phyloP scores from a whole-genome alignment of 129 eudicot genomes.

The Arctium lappa region DNA sequence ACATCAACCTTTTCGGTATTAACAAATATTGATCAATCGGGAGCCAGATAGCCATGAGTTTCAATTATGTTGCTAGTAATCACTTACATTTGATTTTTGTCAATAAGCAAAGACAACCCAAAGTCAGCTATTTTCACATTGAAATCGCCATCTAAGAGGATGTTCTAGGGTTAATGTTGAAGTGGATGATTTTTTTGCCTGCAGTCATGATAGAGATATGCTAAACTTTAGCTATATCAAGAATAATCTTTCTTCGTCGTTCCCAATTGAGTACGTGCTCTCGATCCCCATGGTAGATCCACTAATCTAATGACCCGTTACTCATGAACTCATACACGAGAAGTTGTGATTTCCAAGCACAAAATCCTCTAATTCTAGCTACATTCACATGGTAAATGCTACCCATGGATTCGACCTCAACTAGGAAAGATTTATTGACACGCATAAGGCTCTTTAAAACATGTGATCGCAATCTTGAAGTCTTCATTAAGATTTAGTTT shows the following conservation, averaged over 20 bases:
- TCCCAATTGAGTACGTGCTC: slow-evolving; percentile 28
- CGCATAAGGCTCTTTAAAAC: slow-evolving; percentile 19
- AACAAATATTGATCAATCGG: slow-evolving; percentile 20
- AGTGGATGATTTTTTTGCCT: too few relatives aligned
- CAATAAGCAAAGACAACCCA: too few relatives aligned
- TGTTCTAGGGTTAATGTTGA: too few relatives aligned
- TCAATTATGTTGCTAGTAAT: slow-evolving; percentile 28
- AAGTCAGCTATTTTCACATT: too few relatives aligned
- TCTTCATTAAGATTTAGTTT: slow-evolving; percentile 31
- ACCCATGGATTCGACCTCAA: too few relatives aligned
- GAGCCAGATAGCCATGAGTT: slow-evolving; percentile 35
- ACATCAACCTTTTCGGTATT: slow-evolving; percentile 35
- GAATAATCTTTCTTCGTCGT: slow-evolving; percentile 26
- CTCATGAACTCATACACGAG: too few relatives aligned
- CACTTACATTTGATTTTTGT: slow-evolving; percentile 1
- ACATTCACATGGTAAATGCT: too few relatives aligned
- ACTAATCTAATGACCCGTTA: background rate
- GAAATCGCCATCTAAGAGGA: too few relatives aligned
- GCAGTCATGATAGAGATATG: too few relatives aligned
- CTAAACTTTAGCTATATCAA: slow-evolving; percentile 37
- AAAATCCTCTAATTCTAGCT: too few relatives aligned
- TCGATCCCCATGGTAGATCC: slow-evolving; percentile 28
- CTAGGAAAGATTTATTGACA: too few relatives aligned
- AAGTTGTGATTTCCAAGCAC: too few relatives aligned
- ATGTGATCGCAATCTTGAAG: slow-evolving; percentile 35